Evolutionary conservation across 805 yeast species (phyloP), one percentile per base, ranked within the genome.

Genomic region (Hanseniaspora occidentalis): DNA sequence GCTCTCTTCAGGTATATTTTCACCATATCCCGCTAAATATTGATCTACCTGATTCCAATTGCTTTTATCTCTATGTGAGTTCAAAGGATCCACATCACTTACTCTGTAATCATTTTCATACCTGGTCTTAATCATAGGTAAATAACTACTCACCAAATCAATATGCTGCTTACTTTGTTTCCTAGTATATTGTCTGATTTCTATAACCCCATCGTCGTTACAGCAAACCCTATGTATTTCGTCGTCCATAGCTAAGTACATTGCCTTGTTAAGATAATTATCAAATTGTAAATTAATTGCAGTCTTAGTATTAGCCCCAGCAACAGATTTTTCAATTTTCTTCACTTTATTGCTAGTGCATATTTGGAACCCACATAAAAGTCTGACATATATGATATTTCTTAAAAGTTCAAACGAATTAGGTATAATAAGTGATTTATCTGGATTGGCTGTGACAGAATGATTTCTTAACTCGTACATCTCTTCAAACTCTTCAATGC

Each of bases 21-120:
- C 95, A 22, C 80, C 86, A 54, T 79, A 83, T 3, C 98, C 98
- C 1, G 96, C 95, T n/a, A 88, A 58, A 19, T 74, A 73, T 52
- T 85, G 96, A 62, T 92, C 99, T 48, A 88, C 68, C 46, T 78
- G 81, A 50, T 88, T 88, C 98, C 98, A 92, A 46, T 88, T 86
- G 45, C 75, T 72, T 11, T 66, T 62, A 35, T 70, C 60, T 2
- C 79, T 71, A 25, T 69, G 70, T 13, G 68, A 67, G 34, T 70
- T 69, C 16, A 73, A 61, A 2, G 77, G 73, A 44, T 75, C 76
- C 6, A 79, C 70, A 41, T 64, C 66, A 1, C 85, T 69, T 2
- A 70, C 64, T 19, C 73, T 62, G 52, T 79, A 88, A 11, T 65
- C 69, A 35, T 71, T 76, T 25, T 85, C 88, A 54, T 84, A 84